Evolutionary conservation across 2,329 filamentous ascomycete species (phyloP), one percentile per base, ranked within the genome.

Genomic region (Eutypa lata): DNA sequence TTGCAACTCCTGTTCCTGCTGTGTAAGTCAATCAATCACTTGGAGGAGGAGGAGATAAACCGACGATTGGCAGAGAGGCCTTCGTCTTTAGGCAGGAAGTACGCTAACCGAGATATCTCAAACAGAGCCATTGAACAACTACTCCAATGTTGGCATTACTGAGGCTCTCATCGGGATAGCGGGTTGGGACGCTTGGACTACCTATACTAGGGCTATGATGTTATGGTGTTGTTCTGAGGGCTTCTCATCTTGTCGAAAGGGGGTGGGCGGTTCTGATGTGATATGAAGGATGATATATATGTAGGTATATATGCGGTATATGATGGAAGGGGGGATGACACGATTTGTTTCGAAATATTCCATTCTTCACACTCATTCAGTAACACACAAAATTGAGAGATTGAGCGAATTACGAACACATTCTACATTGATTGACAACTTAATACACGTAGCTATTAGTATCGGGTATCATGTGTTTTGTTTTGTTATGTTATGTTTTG

Each of bases 1-100:
- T 56, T 64, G 61, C 59, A 55, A 54, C 46, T 61, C 61, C 40
- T 64, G 61, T 59, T 61, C 59, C 37, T 64, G 61, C 60, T 64
- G 61, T 60, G 61, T 64, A 55, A 58, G 57, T 55, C 35, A 18
- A 2, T 13, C 7, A 16, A 13, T 5, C 11, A 7, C 6, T 16
- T 11, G 19, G 16, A 2, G 6, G n/a, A 24, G n/a, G 2, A 31
- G 49, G 31, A 40, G 49, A 28, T 62, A 62, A 55, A 49, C 43
- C 22, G 38, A 51, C 14, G 40, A 48, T 42, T n/a, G 45, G n/a
- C n/a, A n/a, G n/a, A n/a, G n/a, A n/a, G n/a, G n/a, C n/a, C n/a
- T n/a, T n/a, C n/a, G n/a, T n/a, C n/a, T n/a, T 49, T 54, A 53
- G 56, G 57, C 47, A 46, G 10, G 10, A 26, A 21, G 22, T 2